These are phyloP conservation scores for Furcasterigmium furcatum DNA, from an alignment of 2,329 filamentous ascomycete genomes.

Conservation along the genomic window DNA sequence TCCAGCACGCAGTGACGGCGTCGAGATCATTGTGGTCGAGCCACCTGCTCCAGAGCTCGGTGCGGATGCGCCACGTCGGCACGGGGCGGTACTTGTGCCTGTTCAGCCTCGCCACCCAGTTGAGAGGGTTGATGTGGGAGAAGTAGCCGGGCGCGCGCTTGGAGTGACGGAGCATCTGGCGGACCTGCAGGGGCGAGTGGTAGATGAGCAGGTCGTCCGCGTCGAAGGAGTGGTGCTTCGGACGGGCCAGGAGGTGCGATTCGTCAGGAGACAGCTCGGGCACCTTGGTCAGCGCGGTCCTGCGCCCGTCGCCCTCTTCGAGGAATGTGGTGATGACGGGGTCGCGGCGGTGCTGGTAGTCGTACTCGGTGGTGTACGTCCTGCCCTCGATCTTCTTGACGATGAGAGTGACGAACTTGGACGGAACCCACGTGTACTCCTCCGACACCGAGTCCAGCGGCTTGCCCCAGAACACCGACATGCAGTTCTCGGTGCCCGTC, in stretches of 20 bases:
- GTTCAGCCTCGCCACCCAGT: slow-evolving; percentile 17
- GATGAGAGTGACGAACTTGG: slow-evolving; percentile 28
- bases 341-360: slow-evolving; percentile 32
- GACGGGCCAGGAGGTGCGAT: slow-evolving; percentile 20
- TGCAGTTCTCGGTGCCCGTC: slow-evolving; percentile 15
- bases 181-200: slow-evolving; percentile 22
- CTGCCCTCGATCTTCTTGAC: slow-evolving; percentile 20
- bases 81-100: slow-evolving; percentile 26
- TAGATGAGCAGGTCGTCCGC: slow-evolving; percentile 30
- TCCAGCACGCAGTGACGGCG: slow-evolving; percentile 44
- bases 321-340: slow-evolving; percentile 26
- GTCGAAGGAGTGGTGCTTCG: slow-evolving; percentile 24
- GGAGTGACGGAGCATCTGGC: slow-evolving; percentile 17
- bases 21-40: slow-evolving; percentile 41
- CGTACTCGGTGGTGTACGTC: slow-evolving; percentile 24
- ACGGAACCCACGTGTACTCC: slow-evolving; percentile 28
- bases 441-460: slow-evolving; percentile 17
- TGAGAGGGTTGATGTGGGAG: slow-evolving; percentile 18
- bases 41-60: slow-evolving; percentile 47
- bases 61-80: slow-evolving; percentile 44
- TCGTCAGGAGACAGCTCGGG: slow-evolving; percentile 24
- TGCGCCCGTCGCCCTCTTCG: slow-evolving; percentile 15
- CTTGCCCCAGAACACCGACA: slow-evolving; percentile 31
- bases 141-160: slow-evolving; percentile 14
- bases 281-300: slow-evolving; percentile 16